A percentile compares a stretch with the other conserved stretches of the same genome.
Conservation (phyloP, 164 flowering plant species). For the Vitis vinifera region ASM3070453v1 NC_081816.1:9668001-9668500, state of each 20-base stretch:
- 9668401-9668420: too few relatives aligned
- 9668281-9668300: too few relatives aligned
- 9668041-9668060: slow-evolving; percentile 84
- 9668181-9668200: background rate
- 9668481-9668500: too few relatives aligned
- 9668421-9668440: too few relatives aligned
- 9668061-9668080: background rate
- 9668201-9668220: background rate
- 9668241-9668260: background rate
- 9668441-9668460: too few relatives aligned
- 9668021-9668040: slow-evolving; percentile 73
- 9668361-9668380: too few relatives aligned
- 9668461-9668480: too few relatives aligned
- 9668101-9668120: background rate
- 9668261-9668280: too few relatives aligned
- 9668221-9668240: background rate
- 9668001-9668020: slow-evolving; percentile 72
- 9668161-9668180: background rate
- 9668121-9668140: background rate
- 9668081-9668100: background rate
- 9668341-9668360: too few relatives aligned
- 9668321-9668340: too few relatives aligned
- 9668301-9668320: too few relatives aligned
- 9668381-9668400: too few relatives aligned
- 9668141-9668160: background rate